Conservation (phyloP, 2,329 filamentous ascomycete species). For the Ceratocystis cacaofunesta region DNA sequence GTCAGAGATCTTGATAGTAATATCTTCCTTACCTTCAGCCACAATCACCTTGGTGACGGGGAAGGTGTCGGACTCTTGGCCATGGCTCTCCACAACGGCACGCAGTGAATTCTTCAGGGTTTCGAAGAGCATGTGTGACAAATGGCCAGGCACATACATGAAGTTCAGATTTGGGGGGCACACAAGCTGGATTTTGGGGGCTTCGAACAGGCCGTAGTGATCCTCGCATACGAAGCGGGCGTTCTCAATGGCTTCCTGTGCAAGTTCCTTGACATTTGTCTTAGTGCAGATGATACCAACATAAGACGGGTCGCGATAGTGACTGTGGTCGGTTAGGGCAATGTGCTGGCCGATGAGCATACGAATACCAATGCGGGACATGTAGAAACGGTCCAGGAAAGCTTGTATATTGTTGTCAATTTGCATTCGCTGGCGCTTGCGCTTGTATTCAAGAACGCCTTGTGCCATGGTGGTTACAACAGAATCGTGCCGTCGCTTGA, state of each 20-base stretch:
- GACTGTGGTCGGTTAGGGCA: constrained; percentile 82
- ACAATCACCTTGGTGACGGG: constrained; percentile 96
- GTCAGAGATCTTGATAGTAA: constrained; percentile 95
- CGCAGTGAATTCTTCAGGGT: constrained; percentile 96
- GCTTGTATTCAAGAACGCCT: constrained; percentile 96
- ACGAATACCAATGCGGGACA: constrained; percentile 96
- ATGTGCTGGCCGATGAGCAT: constrained; percentile 99
- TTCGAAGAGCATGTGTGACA: constrained; percentile 99
- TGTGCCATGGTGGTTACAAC: constrained; percentile 97
- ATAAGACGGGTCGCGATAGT: constrained; percentile 79
- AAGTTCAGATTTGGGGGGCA: constrained; percentile 91
- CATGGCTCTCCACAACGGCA: constrained; percentile 89
- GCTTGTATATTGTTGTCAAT: constrained; percentile 96
- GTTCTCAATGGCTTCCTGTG: constrained; percentile 95
- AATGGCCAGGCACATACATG: constrained; percentile 98
- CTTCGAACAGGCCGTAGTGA: constrained; percentile 93
- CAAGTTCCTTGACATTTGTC: constrained; percentile 88
- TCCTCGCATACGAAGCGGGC: constrained; percentile 98
- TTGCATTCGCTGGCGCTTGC: constrained; percentile 88
- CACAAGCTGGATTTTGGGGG: constrained; percentile 89
- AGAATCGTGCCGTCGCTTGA: constrained; percentile 90
- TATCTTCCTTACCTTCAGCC: constrained; percentile 93
- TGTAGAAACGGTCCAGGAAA: constrained; percentile 98
- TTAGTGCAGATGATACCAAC: constrained; percentile 99
- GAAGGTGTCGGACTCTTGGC: constrained; percentile 88